Percentiles rank a stretch among this genome's conserved stretches.
phyloP scores from a whole-genome alignment of 2,329 filamentous ascomycete genomes.

The Trichoderma sp. region DNA sequence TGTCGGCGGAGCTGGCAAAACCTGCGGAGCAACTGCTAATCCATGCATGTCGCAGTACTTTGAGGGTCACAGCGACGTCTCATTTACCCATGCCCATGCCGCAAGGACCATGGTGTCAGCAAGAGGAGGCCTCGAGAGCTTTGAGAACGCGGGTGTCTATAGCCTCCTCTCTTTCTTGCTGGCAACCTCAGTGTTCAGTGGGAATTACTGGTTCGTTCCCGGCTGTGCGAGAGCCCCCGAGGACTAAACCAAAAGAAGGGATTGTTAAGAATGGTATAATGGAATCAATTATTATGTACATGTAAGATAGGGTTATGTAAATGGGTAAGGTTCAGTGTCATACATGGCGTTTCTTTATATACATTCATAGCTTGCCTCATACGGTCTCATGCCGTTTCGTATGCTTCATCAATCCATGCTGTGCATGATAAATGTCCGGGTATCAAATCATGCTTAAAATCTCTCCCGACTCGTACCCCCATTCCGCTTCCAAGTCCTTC shows the following conservation, averaged over 20 bases:
- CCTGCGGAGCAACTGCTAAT: background rate
- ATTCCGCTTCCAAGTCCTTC: constrained; percentile 42
- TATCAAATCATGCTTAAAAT: constrained; percentile 17
- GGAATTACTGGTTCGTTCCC: background rate
- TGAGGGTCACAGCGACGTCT: background rate
- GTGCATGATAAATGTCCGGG: background rate
- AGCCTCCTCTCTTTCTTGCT: constrained; percentile 3
- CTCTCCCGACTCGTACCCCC: constrained; percentile 31
- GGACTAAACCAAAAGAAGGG: background rate
- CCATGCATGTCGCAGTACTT: background rate
- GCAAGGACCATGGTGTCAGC: constrained; percentile 7
- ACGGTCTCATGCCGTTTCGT: background rate
- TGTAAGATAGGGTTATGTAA: background rate
- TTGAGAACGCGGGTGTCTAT: background rate
- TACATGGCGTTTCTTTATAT: background rate
- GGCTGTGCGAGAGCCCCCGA: background rate
- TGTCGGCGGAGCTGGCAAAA: background rate
- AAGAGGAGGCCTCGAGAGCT: constrained; percentile 4
- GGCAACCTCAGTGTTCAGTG: background rate
- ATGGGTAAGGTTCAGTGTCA: background rate
- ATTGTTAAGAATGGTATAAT: background rate
- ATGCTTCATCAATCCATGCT: background rate
- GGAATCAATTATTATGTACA: background rate
- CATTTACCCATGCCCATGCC: constrained; percentile 5
- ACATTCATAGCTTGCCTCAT: background rate